Evolutionary conservation across 1,284 basidiomycete genomes (phyloP).

Genomic region (Singerocomus inundabilis): DNA sequence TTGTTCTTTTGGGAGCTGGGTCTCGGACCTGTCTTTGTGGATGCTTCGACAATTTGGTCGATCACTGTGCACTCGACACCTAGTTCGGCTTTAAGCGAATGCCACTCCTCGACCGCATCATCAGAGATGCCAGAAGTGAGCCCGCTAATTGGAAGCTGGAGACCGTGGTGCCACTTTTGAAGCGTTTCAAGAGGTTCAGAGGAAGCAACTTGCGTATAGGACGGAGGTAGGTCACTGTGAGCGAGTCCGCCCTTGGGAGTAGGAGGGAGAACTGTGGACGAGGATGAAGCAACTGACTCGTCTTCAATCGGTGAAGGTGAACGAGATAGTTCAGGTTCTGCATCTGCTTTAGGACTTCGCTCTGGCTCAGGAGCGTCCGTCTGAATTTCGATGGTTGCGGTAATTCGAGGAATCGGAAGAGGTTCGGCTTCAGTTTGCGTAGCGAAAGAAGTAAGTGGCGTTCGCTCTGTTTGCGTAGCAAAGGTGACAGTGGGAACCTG

Average conservation of each 20-base stretch:
- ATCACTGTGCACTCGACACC: slow-evolving; percentile 76
- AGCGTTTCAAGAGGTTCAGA: slow-evolving; percentile 57
- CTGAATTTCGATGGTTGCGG: slow-evolving; percentile 56
- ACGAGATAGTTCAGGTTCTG: slow-evolving; percentile 35
- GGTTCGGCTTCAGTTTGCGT: slow-evolving; percentile 37
- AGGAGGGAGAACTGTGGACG: slow-evolving; percentile 64
- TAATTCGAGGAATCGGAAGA: slow-evolving; percentile 29
- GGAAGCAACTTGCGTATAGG: slow-evolving; percentile 58
- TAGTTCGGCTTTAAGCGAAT: slow-evolving; percentile 70
- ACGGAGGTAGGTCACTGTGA: slow-evolving; percentile 60
- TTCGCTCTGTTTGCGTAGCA: slow-evolving; percentile 33
- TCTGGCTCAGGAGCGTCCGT: slow-evolving; percentile 50
- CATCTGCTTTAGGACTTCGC: slow-evolving; percentile 24
- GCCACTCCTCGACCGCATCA: slow-evolving; percentile 68
- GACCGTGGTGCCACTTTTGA: slow-evolving; percentile 65
- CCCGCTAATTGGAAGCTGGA: slow-evolving; percentile 55
- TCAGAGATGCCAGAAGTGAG: slow-evolving; percentile 55
- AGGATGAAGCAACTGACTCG: slow-evolving; percentile 64
- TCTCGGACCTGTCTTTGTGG: slow-evolving; percentile 40
- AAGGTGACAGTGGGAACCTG: slow-evolving; percentile 21
- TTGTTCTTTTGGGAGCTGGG: slow-evolving; percentile 40
- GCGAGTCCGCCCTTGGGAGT: slow-evolving; percentile 52
- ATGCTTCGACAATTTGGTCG: slow-evolving; percentile 61
- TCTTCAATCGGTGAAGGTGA: slow-evolving; percentile 42
- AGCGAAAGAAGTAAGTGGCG: slow-evolving; percentile 15